Conservation (phyloP, 441 rosid genomes). For the Bocquillonia castaneifolia region DNA sequence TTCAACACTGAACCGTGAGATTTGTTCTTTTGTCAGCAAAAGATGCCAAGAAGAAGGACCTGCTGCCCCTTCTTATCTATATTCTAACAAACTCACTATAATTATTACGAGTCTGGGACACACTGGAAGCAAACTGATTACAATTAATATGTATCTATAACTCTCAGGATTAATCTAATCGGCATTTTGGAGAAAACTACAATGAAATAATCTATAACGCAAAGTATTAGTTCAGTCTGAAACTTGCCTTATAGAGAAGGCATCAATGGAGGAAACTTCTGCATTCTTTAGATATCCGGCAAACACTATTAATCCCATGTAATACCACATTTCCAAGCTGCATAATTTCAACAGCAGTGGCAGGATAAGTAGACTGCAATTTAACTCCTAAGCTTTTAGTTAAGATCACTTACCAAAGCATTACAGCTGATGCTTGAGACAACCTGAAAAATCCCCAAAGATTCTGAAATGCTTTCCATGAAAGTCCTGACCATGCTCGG, state of each 20-base stretch:
- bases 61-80: no score
- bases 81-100: no score
- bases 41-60: no score
- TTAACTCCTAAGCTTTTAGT: no score
- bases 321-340: constrained; percentile 85
- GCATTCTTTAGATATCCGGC: constrained; percentile 83
- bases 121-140: no score
- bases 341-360: background rate
- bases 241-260: constrained; percentile 68
- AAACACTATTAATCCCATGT: constrained; percentile 60
- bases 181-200: no score
- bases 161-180: no score
- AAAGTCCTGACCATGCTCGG: constrained; percentile 61
- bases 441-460: constrained; percentile 58
- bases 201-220: background rate
- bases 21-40: no score
- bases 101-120: no score
- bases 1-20: no score
- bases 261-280: constrained; percentile 64
- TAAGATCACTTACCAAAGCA: constrained; percentile 87
- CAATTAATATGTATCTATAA: no score
- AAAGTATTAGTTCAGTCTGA: background rate
- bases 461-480: constrained; percentile 55
- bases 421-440: constrained; percentile 65
- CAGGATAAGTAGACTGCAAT: no score